Evolutionary conservation across 495 filamentous ascomycete species (phyloP).

Genomic region (Trichodelitschia bisporula): DNA sequence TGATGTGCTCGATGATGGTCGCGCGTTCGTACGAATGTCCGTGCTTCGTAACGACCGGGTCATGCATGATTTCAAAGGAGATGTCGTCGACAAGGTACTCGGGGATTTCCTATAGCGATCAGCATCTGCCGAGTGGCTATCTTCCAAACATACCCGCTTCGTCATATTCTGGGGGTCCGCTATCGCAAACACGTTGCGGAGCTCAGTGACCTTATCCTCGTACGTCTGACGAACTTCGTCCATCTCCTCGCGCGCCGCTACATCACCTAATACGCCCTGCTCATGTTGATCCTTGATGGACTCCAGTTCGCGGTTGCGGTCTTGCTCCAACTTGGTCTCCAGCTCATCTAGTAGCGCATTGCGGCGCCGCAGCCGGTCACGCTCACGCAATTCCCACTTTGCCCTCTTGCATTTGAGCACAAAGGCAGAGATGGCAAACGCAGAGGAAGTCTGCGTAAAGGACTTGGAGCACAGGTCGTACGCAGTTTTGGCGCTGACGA

Average conservation of each 20-base stretch:
- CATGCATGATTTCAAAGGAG: constrained; percentile 77
- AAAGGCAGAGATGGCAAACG: constrained; percentile 27
- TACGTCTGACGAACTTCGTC: constrained; percentile 22
- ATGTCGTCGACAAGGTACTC: constrained; percentile 81
- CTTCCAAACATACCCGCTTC: constrained; percentile 31
- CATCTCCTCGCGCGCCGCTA: constrained; percentile 25
- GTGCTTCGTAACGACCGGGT: constrained; percentile 50
- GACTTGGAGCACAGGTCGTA: constrained; percentile 40
- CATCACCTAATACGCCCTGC: constrained; percentile 10
- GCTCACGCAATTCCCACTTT: constrained; percentile 29
- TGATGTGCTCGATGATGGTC: constrained; percentile 69
- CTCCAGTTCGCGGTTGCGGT: constrained; percentile 22
- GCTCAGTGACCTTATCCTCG: constrained; percentile 30
- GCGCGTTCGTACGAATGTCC: constrained; percentile 77
- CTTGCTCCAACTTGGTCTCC: constrained; percentile 19
- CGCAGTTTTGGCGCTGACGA: constrained; percentile 42
- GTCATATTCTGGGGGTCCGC: constrained; percentile 26
- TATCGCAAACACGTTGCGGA: constrained; percentile 35
- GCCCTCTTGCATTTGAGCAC: constrained; percentile 63
- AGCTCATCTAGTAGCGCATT: constrained; percentile 32
- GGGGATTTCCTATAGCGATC: constrained; percentile 34
- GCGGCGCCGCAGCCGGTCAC: constrained; percentile 16
- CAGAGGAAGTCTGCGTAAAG: constrained; percentile 14
- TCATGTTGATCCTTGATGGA: constrained; percentile 16
- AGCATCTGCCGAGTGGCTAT: neutral